Base-by-base conservation (phyloP, 73 alveolate genomes). In the Uronychia setigera region DNA sequence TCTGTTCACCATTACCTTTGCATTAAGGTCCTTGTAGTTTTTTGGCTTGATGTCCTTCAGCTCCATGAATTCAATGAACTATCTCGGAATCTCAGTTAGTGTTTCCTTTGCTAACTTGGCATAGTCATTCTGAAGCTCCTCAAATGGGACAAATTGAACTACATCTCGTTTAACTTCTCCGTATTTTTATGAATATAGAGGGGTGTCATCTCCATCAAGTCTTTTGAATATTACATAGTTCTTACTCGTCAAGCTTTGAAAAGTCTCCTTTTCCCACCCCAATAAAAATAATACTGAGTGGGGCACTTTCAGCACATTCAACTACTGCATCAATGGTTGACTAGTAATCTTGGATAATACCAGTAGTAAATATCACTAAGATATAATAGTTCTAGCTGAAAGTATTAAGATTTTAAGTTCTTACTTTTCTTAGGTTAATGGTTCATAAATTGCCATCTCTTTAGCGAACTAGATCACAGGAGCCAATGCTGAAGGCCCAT, bases 401-500 rank as follows among this genome's bases (percentile, higher is more conserved):
- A 77, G 5, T 31, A 11, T 25, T 79, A 26, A 79, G 9, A 1
- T 19, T 11, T 79, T n/a, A 33, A 30, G 28, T 26, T 1, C 80
- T 58, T 82, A 82, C 82, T 82, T 32, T 28, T 34, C 46, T 74
- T 95, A 94, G 14, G 91, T 31, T 33, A 77, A 79, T 31, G 78
- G 79, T 74, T 87, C 90, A 26, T 76, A 76, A 60, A 83, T 84
- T 35, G 92, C 96, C 59, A 87, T 91, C 32, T 58, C 75, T 77
- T 85, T 87, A 33, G 91, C 81, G 60, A 91, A 93, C 30, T 79
- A 79, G 77, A 94, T 89, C 67, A 93, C 86, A 19, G 96, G 97
- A 26, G 98, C 97, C 80, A 93, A 90, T 60, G 91, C 83, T 1
- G 94, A 84, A 33, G 97, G 97, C 0, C 98, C 98, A 82, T 87